Base-by-base conservation (phyloP, 2,329 filamentous ascomycete genomes). In the Fusarium nelsonii region DNA sequence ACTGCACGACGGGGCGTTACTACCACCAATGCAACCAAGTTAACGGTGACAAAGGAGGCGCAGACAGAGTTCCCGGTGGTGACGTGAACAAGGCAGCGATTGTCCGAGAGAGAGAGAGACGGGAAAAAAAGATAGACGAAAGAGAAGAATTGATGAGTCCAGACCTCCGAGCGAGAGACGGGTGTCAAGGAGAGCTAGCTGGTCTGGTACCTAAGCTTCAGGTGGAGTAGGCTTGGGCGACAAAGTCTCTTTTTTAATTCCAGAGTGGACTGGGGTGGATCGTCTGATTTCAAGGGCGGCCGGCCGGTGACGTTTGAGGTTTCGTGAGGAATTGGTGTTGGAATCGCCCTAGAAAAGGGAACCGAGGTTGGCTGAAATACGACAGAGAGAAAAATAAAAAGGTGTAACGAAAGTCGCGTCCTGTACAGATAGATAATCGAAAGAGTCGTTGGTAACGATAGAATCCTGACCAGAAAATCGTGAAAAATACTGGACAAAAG, bases 201-300 rank as follows among this genome's bases (percentile, higher is more conserved):
- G 23, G 23, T 23, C 23, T 59, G 62, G 46, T 65, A 50, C 67
- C 67, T 56, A 50, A 32, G 34, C 39, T 56, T 57, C 39, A 50
- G 63, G 67, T 69, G 63, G 63, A 70, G 67, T 56, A 54, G 43
- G 53, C 68, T 69, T 49, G 33, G 51, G 61, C 53, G 59, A 67
- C 36, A 50, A 70, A 58, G 60, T 54, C 58, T 60, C 57, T 68
- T 58, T 6, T 57, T 48, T 50, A 49, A 53, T 58, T 67, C 57
- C 52, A 63, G 41, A 56, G 44, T 64, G 58, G 63, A 60, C 67
- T 65, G 50, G 68, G 54, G 68, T 70, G 68, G 68, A 70, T 70
- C 63, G 58, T 54, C 68, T 65, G 68, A 65, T 70, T 70, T 61
- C 48, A 61, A 70, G 68, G 68, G 68, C 63, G 67, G 44, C 63